Conservation (phyloP, 2,329 filamentous ascomycete species). For the Xylaria sp. region DNA sequence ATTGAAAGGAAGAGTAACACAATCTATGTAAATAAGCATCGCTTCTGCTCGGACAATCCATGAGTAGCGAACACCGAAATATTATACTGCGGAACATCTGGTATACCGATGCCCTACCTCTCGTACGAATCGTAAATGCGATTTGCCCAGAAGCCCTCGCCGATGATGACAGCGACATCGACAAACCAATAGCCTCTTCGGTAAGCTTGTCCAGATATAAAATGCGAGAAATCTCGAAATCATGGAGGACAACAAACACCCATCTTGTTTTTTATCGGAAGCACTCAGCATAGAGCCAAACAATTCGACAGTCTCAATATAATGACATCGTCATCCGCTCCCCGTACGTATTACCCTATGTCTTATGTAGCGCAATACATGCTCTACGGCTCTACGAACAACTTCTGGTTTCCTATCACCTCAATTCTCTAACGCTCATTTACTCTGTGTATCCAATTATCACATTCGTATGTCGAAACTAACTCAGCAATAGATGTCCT, state of each 20-base stretch:
- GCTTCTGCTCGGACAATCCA: slow-evolving; percentile 26
- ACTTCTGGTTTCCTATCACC: background rate
- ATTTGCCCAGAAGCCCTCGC: background rate
- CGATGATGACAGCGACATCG: background rate
- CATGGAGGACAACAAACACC: too few relatives aligned
- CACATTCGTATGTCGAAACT: background rate
- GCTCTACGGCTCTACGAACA: background rate
- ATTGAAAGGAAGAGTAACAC: background rate
- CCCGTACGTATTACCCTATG: slow-evolving; percentile 23
- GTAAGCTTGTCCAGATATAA: slow-evolving; percentile 2
- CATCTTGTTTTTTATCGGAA: background rate
- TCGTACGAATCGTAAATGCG: background rate
- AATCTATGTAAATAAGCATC: background rate
- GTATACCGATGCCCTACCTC: slow-evolving; percentile 3
- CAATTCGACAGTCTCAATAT: background rate
- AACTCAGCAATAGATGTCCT: slow-evolving; percentile 30
- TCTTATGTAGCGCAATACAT: background rate
- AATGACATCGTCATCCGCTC: slow-evolving; percentile 28
- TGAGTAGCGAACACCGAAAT: slow-evolving; percentile 31
- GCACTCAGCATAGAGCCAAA: background rate
- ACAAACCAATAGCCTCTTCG: background rate
- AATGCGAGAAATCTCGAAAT: background rate
- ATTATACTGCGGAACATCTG: background rate
- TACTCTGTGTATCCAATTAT: background rate
- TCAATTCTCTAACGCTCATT: too few relatives aligned